phyloP scores from a whole-genome alignment of 2,329 filamentous ascomycete species.

The Cercospora nicotianae region DNA sequence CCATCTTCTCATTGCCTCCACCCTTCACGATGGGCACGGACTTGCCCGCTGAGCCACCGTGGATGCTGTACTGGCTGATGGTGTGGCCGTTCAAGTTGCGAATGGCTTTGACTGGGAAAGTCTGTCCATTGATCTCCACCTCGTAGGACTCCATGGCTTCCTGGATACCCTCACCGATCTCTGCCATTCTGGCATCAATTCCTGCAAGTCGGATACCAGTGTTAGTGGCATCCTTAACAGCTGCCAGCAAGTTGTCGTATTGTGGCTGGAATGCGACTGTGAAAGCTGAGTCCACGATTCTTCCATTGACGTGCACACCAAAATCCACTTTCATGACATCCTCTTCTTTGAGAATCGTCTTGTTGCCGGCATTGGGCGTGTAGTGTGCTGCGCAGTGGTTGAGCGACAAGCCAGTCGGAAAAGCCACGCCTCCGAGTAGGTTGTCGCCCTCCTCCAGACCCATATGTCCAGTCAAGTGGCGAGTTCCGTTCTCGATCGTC shows the following conservation, averaged over 20 bases:
- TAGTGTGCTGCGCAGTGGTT: slow-evolving; percentile 59
- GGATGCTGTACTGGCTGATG: slow-evolving; percentile 56
- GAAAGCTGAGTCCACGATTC: slow-evolving; percentile 79
- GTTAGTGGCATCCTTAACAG: slow-evolving; percentile 75
- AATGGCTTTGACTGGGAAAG: slow-evolving; percentile 57
- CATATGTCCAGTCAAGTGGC: slow-evolving; percentile 52
- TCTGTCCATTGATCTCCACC: slow-evolving; percentile 55
- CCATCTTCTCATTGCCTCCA: slow-evolving; percentile 54
- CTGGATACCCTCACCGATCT: slow-evolving; percentile 60
- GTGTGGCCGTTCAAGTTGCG: slow-evolving; percentile 58
- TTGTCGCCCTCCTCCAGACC: slow-evolving; percentile 55
- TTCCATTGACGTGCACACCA: slow-evolving; percentile 76
- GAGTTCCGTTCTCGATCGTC: slow-evolving; percentile 56
- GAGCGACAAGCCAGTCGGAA: slow-evolving; percentile 56
- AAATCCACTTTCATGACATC: slow-evolving; percentile 85
- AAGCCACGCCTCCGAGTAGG: slow-evolving; percentile 55
- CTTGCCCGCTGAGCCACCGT: slow-evolving; percentile 56
- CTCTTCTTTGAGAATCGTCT: slow-evolving; percentile 69
- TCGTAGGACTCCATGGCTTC: slow-evolving; percentile 65
- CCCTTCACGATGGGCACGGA: slow-evolving; percentile 57
- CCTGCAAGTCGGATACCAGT: slow-evolving; percentile 55
- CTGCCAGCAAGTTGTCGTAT: slow-evolving; percentile 72
- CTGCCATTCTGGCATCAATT: slow-evolving; percentile 55
- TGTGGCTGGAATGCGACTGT: slow-evolving; percentile 73
- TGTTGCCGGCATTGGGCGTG: slow-evolving; percentile 59